Evolutionary conservation across 306 rosid genomes (phyloP).

Genomic region (Cicer pinnatifidum): DNA sequence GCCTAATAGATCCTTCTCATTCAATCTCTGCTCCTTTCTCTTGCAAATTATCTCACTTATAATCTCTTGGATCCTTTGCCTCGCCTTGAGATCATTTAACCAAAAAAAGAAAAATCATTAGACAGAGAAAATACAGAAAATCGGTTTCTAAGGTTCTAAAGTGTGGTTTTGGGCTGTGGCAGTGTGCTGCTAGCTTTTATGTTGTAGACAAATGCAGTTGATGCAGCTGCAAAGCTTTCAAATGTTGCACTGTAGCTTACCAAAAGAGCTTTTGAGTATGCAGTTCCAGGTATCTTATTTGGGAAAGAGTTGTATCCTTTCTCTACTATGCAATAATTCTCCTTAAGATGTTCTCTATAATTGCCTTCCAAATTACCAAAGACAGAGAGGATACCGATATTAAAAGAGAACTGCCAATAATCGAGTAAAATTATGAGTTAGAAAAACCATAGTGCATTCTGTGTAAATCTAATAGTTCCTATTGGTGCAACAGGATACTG

Average conservation of each 20-base stretch:
- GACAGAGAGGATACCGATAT: conserved; percentile 73
- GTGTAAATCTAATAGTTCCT: too few relatives aligned
- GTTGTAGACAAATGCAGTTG: too few relatives aligned
- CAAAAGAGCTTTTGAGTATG: conserved; percentile 78
- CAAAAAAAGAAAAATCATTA: conserved; percentile 2
- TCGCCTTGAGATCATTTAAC: conserved; percentile 55
- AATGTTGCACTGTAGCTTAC: conserved; percentile 48
- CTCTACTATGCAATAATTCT: conserved; percentile 71
- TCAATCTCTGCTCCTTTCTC: conserved; percentile 62
- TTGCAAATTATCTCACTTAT: conserved; percentile 66
- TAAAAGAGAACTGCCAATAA: conserved; percentile 70
- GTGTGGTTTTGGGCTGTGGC: too few relatives aligned
- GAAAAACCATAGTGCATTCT: not conserved
- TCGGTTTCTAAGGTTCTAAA: too few relatives aligned
- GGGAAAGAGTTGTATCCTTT: conserved; percentile 92
- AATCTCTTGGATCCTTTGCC: conserved; percentile 69
- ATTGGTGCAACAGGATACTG: too few relatives aligned
- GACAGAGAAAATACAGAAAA: not conserved
- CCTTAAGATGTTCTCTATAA: conserved; percentile 62
- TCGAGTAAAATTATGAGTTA: conserved; percentile 6
- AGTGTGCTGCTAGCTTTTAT: too few relatives aligned
- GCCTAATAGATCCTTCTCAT: conserved; percentile 66
- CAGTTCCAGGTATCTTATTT: conserved; percentile 66
- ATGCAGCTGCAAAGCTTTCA: not conserved
- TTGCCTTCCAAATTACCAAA: conserved; percentile 68